These are phyloP conservation scores for Veloboletus limbatus DNA, from an alignment of 1,284 basidiomycete species.

Conservation along the genomic window DNA sequence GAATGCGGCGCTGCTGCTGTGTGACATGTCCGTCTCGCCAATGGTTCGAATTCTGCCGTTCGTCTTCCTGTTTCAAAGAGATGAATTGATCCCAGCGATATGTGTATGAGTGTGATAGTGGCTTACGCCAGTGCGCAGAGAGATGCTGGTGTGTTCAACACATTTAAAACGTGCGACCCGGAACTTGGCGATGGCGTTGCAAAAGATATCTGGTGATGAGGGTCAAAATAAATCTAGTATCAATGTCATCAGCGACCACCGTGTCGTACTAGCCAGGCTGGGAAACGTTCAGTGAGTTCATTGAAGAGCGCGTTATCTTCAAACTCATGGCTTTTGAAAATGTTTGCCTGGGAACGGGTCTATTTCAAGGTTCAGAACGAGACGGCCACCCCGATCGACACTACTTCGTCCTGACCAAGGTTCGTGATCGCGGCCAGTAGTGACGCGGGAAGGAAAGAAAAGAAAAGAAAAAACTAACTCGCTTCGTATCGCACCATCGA, in stretches of 20 bases:
- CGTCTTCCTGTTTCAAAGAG: conserved; percentile 21
- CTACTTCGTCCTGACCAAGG: not conserved
- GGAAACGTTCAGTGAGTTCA: not conserved
- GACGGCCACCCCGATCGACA: conserved; percentile 19
- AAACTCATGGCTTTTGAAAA: conserved; percentile 5
- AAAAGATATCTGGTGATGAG: not conserved
- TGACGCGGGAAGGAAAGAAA: not conserved
- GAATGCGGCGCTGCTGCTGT: conserved; percentile 11
- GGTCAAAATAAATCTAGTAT: conserved; percentile 1
- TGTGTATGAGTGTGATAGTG: conserved; percentile 9
- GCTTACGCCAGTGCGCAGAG: no score
- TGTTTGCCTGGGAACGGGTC: conserved; percentile 20
- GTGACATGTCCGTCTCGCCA: conserved; percentile 6
- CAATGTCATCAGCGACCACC: not conserved
- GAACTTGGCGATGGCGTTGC: conserved; percentile 3
- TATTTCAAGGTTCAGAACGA: conserved; percentile 7
- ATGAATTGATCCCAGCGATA: conserved; percentile 20
- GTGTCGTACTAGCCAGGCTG: no score
- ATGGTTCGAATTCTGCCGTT: conserved; percentile 16
- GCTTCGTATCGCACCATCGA: conserved; percentile 8
- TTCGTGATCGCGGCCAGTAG: conserved; percentile 1
- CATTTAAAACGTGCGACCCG: conserved; percentile 14
- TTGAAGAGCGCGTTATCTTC: conserved; percentile 1
- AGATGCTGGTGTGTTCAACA: not conserved
- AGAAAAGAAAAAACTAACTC: not conserved